Conservation (phyloP, 139 green algal genomes). For the Haematococcus sp. region DNA sequence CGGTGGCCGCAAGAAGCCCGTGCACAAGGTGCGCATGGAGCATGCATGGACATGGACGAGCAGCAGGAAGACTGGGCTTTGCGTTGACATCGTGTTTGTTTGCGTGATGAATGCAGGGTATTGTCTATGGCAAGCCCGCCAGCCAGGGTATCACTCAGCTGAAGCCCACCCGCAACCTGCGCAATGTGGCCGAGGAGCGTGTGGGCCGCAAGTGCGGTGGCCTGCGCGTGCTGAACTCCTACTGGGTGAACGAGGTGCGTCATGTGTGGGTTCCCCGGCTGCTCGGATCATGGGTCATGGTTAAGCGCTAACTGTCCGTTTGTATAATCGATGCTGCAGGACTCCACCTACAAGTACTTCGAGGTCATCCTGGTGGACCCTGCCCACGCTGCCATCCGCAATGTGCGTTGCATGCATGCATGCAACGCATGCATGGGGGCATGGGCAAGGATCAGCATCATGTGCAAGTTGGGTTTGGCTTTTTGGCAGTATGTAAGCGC, state of each 20-base stretch:
- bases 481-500: too few species aligned
- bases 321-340: too few species aligned
- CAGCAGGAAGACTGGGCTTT: too few species aligned
- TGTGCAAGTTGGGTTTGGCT: too few species aligned
- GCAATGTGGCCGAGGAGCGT: conserved; percentile 93
- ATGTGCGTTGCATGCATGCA: conserved; percentile 46
- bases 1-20: conserved; percentile 93
- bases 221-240: conserved; percentile 98
- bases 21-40: conserved; percentile 78
- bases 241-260: conserved; percentile 97
- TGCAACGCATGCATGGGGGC: neutral
- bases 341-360: conserved; percentile 99
- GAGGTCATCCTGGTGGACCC: conserved; percentile 98
- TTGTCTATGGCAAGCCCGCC: conserved; percentile 97
- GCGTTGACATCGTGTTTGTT: neutral
- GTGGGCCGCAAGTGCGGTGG: conserved; percentile 89
- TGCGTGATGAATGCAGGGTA: conserved; percentile 63
- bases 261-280: neutral
- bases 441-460: too few species aligned
- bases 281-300: neutral
- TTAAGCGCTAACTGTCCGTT: neutral
- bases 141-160: conserved; percentile 96
- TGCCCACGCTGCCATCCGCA: conserved; percentile 91
- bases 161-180: conserved; percentile 94
- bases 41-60: neutral